A percentile compares a stretch with the other conserved stretches of the same genome.
phyloP scores from a whole-genome alignment of 768 basidiomycete genomes.

The Kwoniella europaea region DNA sequence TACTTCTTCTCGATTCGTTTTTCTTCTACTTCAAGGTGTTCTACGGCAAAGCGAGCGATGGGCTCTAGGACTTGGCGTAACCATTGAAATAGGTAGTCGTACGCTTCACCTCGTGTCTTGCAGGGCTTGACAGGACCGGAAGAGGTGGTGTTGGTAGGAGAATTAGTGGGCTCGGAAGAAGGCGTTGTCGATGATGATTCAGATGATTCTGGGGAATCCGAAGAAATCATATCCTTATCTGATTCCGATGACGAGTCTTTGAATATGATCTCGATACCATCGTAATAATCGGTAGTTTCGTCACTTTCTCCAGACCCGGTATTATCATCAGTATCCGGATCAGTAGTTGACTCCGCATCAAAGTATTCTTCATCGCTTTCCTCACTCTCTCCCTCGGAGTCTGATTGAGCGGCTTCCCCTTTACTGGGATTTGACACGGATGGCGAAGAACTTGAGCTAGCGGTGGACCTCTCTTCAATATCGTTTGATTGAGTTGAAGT shows the following conservation, averaged over 20 bases:
- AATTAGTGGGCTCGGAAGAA: not conserved
- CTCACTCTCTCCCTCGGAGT: not conserved
- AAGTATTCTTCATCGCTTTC: not conserved
- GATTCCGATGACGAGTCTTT: not conserved
- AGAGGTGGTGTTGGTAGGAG: not conserved
- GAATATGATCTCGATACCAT: not conserved
- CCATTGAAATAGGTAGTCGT: conserved; percentile 34
- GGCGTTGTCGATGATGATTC: too few species aligned
- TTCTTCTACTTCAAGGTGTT: conserved; percentile 23
- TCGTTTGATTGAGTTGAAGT: not conserved
- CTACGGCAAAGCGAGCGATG: conserved; percentile 26
- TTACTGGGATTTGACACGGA: not conserved
- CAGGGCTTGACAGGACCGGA: not conserved
- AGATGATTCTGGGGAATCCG: not conserved
- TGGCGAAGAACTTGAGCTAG: not conserved
- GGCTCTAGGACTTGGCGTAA: conserved; percentile 35
- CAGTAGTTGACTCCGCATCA: not conserved
- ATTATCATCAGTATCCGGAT: not conserved
- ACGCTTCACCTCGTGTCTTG: conserved; percentile 34
- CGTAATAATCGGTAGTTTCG: not conserved
- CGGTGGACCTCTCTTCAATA: not conserved
- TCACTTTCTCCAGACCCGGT: not conserved
- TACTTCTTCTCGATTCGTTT: conserved; percentile 8
- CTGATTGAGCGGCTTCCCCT: not conserved
- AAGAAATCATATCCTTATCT: not conserved